Evolutionary conservation across 2,329 filamentous ascomycete species (phyloP).

Genomic region (Ophiognomonia clavigignenti-juglandacearum): DNA sequence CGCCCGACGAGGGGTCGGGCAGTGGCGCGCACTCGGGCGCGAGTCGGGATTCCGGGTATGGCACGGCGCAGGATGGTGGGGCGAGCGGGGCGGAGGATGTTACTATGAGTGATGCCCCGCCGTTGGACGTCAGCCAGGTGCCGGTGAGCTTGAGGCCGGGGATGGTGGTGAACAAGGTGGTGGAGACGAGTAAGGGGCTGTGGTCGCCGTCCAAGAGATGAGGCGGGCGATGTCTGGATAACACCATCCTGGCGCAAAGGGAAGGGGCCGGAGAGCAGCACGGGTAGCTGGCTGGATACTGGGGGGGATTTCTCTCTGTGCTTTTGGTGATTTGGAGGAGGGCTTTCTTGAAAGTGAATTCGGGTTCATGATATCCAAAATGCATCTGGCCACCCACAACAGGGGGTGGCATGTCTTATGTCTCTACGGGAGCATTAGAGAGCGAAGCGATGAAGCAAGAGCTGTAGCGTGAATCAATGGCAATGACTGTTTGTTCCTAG

Average conservation of each 20-base stretch:
- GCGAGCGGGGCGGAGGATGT: conserved; percentile 34
- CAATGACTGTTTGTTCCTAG: too few species aligned
- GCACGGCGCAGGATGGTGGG: conserved; percentile 32
- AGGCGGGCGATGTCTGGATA: background rate
- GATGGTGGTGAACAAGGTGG: conserved; percentile 48
- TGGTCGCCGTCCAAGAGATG: conserved; percentile 38
- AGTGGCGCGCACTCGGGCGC: too few species aligned
- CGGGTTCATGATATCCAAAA: background rate
- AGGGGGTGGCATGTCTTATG: too few species aligned
- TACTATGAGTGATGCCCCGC: conserved; percentile 41
- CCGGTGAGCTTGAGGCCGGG: conserved; percentile 52
- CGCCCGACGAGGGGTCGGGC: too few species aligned
- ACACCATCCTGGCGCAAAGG: too few species aligned
- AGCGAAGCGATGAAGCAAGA: too few species aligned
- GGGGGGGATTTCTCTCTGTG: background rate
- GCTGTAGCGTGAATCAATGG: too few species aligned
- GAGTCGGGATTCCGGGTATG: conserved; percentile 45
- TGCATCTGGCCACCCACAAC: background rate
- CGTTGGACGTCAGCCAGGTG: conserved; percentile 25
- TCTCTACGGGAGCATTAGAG: too few species aligned
- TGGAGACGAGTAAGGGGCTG: conserved; percentile 61
- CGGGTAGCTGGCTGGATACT: too few species aligned
- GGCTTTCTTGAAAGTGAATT: background rate
- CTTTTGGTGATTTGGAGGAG: background rate
- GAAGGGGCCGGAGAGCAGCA: too few species aligned